phyloP scores from a whole-genome alignment of 2,329 filamentous ascomycete species.

The Calonectria honghensis region DNA sequence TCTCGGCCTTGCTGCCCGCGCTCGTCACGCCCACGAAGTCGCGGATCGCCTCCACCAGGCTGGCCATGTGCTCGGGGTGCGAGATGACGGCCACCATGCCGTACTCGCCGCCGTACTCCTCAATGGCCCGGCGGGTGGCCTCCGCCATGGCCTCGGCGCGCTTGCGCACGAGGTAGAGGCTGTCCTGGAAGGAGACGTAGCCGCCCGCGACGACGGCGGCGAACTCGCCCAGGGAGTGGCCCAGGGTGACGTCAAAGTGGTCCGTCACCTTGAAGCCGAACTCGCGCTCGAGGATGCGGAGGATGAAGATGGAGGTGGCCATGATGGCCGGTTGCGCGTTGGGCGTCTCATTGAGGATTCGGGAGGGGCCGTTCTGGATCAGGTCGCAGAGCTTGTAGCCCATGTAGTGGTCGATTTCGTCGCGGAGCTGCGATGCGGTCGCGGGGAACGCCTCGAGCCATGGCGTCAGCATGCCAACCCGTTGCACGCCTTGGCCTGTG shows the following conservation, averaged over 20 bases:
- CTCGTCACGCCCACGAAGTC: constrained; percentile 84
- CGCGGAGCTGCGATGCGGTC: constrained; percentile 84
- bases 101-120: constrained; percentile 85
- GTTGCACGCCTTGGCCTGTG: constrained; percentile 89
- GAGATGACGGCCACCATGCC: constrained; percentile 97
- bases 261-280: constrained; percentile 84
- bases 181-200: constrained; percentile 85
- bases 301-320: constrained; percentile 92
- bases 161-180: constrained; percentile 83
- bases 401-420: constrained; percentile 89
- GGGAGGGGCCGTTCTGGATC: constrained; percentile 87
- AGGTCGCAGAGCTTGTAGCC: constrained; percentile 84
- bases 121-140: constrained; percentile 80
- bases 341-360: constrained; percentile 84
- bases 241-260: constrained; percentile 87
- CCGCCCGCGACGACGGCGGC: constrained; percentile 91
- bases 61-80: constrained; percentile 83
- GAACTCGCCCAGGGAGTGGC: constrained; percentile 95
- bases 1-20: constrained; percentile 76
- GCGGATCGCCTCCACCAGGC: constrained; percentile 83
- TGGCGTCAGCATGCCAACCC: constrained; percentile 88
- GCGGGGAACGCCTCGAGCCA: constrained; percentile 91
- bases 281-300: constrained; percentile 89
- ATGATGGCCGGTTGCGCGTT: constrained; percentile 97
- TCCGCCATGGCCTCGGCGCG: constrained; percentile 89